Percentiles rank a stretch among this genome's conserved stretches.
Evolutionary conservation across 495 filamentous ascomycete genomes (phyloP).

Genomic region (Pyrenopolyporus hunteri): DNA sequence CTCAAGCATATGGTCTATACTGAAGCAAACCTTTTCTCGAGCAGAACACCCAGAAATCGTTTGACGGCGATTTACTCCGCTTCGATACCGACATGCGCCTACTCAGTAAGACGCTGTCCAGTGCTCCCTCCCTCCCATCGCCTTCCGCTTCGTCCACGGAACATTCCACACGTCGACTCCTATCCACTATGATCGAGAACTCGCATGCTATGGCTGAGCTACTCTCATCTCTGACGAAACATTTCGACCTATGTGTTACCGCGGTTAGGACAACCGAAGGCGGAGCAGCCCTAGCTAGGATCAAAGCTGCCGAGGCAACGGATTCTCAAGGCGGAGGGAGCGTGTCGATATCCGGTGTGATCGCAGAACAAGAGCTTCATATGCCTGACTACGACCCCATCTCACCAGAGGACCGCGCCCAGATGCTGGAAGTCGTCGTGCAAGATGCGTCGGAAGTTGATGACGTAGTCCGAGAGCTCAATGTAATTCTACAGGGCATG

Average conservation of each 20-base stretch:
- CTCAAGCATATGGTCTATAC: constrained; percentile 1
- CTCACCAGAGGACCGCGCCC: constrained; percentile 73
- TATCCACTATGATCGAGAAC: constrained; percentile 74
- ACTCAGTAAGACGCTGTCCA: constrained; percentile 49
- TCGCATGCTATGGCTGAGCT: constrained; percentile 84
- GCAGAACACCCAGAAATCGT: constrained; percentile 63
- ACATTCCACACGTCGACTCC: constrained; percentile 67
- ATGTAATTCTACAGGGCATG: constrained; percentile 76
- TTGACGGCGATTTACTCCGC: constrained; percentile 65
- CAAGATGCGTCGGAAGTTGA: constrained; percentile 88
- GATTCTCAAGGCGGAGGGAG: constrained; percentile 65
- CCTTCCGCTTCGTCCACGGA: constrained; percentile 48
- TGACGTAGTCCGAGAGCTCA: constrained; percentile 85
- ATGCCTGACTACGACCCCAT: constrained; percentile 70
- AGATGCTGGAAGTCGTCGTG: constrained; percentile 82
- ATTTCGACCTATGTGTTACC: constrained; percentile 93
- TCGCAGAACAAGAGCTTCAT: constrained; percentile 62
- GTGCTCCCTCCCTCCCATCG: constrained; percentile 41
- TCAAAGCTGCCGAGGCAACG: constrained; percentile 59
- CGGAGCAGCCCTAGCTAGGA: constrained; percentile 71
- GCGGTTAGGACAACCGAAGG: constrained; percentile 94
- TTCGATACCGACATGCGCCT: constrained; percentile 65
- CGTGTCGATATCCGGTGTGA: constrained; percentile 63
- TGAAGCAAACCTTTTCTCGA: constrained; percentile 17
- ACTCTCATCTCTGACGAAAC: constrained; percentile 80